These are phyloP conservation scores for Pestalotiopsis fici DNA, from an alignment of 2,329 filamentous ascomycete genomes.

Conservation along the genomic window DNA sequence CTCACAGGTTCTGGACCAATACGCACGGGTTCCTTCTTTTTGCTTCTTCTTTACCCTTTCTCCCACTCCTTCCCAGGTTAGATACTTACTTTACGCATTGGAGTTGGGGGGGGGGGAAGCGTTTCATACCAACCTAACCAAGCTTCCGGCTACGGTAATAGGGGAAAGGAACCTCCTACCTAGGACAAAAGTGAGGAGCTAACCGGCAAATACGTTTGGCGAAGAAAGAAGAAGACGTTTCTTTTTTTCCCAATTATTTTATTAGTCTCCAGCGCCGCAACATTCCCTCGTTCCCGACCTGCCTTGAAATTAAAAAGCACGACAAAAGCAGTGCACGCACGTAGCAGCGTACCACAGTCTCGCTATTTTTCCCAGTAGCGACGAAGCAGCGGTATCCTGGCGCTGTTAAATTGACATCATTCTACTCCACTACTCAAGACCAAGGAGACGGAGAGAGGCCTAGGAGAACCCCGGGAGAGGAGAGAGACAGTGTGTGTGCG, in stretches of 20 bases:
- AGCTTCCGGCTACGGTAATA: neutral
- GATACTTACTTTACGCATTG: no score
- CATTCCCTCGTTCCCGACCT: neutral
- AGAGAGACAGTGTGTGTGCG: no score
- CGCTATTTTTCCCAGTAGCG: neutral
- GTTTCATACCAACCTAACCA: neutral
- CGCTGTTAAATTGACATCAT: conserved; percentile 11
- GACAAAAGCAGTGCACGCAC: neutral
- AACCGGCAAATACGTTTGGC: neutral
- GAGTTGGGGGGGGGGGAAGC: neutral
- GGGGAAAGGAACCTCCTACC: neutral
- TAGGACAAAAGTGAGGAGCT: neutral
- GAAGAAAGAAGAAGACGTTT: neutral
- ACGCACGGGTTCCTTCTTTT: neutral
- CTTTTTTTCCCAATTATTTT: neutral
- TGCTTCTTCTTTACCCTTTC: neutral
- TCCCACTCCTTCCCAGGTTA: no score
- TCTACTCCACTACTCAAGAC: conserved; percentile 2
- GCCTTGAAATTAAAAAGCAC: neutral
- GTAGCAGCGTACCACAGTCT: neutral
- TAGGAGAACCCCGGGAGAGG: neutral
- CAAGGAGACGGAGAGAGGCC: neutral
- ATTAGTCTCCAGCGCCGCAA: neutral
- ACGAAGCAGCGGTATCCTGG: conserved; percentile 6
- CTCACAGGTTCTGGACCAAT: neutral